Evolutionary conservation across 2,329 filamentous ascomycete genomes (phyloP), one percentile per base, ranked within the genome.

Genomic region (Penicillium brevicompactum): DNA sequence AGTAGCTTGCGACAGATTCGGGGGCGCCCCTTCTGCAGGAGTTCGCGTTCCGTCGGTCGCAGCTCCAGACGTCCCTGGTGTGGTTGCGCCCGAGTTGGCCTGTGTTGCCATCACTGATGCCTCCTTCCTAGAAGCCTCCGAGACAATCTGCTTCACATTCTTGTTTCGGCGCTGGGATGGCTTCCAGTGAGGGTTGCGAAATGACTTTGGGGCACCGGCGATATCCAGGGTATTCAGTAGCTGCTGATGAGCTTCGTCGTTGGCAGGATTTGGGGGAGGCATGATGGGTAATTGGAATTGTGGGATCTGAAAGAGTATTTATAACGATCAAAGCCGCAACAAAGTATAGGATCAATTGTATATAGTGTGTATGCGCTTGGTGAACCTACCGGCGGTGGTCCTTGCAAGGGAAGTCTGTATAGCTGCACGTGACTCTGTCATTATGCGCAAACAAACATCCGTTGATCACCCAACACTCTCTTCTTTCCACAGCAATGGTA

Each of bases 91-190:
- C 69, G 89, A 92, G 72, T 91, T 90, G 69, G 89, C 88, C 70
- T 90, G 88, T 0, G 91, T 96, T 14, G 89, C 91, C 69, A 92
- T 82, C 34, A 90, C 83, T 3, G 92, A 96, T n/a, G 91, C 91
- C 79, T 97, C 93, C 70, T 89, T 91, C 65, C 91, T 88, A 21
- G 90, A 86, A 11, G 89, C 90, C 68, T 99, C 94, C 56, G 91
- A 89, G 58, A 99, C 83, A 59, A 99, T 94, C 67, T 96, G 91
- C 76, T 97, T 97, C 76, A 97, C 88, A 75, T 96, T 97, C 81
- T 99, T 99, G 84, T 99, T 99, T 75, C 94, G 91, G 49, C 94
- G 92, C 75, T 92, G 89, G 63, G 93, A 91, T 14, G 94, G 91
- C 70, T 90, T 92, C 94, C 94, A 99, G 72, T 86, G 79, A 2